Evolutionary conservation across 106 monocot genomes (phyloP), one percentile per base, ranked within the genome.

Genomic region (Ottelia alismoides): DNA sequence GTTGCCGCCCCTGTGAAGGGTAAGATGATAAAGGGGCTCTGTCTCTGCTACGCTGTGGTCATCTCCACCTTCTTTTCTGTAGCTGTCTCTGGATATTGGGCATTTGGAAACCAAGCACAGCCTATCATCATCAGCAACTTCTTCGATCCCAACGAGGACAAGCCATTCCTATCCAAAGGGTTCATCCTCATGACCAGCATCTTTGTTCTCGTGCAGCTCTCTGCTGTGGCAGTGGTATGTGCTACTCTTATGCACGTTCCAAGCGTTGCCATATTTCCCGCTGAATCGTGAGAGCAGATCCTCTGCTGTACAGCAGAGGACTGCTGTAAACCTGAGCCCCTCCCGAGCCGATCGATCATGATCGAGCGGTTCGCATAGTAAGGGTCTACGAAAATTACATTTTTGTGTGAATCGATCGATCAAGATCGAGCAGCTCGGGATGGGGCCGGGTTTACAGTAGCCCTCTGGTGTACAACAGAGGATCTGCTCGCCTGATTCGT

Each of bases 1-100:
- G 73, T 74, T 1, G 77, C 88, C 4, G 62, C 81, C 45, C 88
- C 94, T 0, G 81, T 94, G n/a, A 81, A 56, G 30, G 94, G 94
- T 31, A 88, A 94, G 76, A 94, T 94, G 94, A 88, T 94, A 71
- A 94, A 88, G 64, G 94, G 94, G 2, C 59, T 94, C 51, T 81
- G 78, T 21, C 81, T 94, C 19, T 87, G 92, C 70, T 93, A 93
- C 48, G 14, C 68, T 0, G 67, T 87, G 11, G 92, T 80, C 11
- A 45, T 72, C n/a, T 7, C 47, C 9, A 88, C 88, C 6, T 94
- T 94, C 80, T 84, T 81, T 71, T 70, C 71, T 12, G 88, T 88
- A 10, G 69, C 94, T 0, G 46, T 84, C 6, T 84, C 94, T 0
- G 94, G 94, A 9, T 94, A 94, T 51, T 84, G 94, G 88, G 84